Evolutionary conservation across 768 basidiomycete genomes (phyloP).

Genomic region (Nevesoporus exiguus): DNA sequence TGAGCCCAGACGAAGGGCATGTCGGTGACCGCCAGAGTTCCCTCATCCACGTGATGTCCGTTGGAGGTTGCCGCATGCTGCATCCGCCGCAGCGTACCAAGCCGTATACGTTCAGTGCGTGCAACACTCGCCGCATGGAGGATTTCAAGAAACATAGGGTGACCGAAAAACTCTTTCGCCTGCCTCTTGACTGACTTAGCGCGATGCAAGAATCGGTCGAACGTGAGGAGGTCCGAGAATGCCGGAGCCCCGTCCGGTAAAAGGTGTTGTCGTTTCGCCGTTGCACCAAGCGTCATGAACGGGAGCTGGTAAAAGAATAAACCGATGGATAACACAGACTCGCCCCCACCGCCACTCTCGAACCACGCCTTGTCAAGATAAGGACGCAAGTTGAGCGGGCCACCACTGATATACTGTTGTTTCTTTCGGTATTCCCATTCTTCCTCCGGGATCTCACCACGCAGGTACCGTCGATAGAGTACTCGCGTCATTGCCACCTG

Average conservation of each 20-base stretch:
- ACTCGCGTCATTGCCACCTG: conserved; percentile 54
- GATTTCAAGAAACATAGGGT: conserved; percentile 49
- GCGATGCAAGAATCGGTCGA: conserved; percentile 43
- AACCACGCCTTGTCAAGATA: conserved; percentile 49
- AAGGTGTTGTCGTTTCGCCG: background rate
- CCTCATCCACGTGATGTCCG: background rate
- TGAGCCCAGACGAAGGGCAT: conserved; percentile 11
- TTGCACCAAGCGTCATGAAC: conserved; percentile 41
- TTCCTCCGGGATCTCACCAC: conserved; percentile 44
- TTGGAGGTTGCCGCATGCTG: background rate
- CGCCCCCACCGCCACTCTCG: conserved; percentile 40
- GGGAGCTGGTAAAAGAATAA: conserved; percentile 41
- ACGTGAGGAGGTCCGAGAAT: conserved; percentile 40
- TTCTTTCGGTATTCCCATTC: conserved; percentile 52
- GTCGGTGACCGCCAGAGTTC: conserved; percentile 2
- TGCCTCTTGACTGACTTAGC: conserved; percentile 37
- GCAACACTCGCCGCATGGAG: conserved; percentile 11
- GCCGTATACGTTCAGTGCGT: background rate
- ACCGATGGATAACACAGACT: conserved; percentile 42
- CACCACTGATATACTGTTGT: conserved; percentile 47
- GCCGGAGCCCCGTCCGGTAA: conserved; percentile 33
- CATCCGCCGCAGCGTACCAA: background rate
- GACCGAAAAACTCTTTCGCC: conserved; percentile 30
- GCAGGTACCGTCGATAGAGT: conserved; percentile 44
- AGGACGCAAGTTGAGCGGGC: conserved; percentile 50